These are phyloP conservation scores for Effrenium voratum DNA, from an alignment of 73 alveolate species.

Conservation along the genomic window DNA sequence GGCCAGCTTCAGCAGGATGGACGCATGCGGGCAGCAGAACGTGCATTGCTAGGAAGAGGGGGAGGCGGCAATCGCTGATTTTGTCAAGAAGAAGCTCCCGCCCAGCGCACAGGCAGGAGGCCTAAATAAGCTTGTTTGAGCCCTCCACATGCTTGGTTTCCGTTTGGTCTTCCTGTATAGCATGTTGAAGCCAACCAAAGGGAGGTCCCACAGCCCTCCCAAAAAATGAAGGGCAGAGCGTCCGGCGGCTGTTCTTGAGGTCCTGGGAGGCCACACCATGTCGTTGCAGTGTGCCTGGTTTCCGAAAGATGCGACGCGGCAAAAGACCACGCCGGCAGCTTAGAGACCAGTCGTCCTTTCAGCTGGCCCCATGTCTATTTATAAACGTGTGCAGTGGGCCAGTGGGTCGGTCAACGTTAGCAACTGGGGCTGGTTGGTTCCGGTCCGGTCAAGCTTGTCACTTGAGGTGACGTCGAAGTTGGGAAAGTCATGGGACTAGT, in stretches of 20 bases:
- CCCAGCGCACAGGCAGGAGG: conserved; percentile 23
- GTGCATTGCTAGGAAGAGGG: background rate
- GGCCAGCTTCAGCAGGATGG: background rate
- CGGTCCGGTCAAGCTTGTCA: background rate
- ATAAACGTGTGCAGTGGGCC: no score
- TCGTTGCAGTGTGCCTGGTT: conserved; percentile 62
- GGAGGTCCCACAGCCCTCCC: no score
- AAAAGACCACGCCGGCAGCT: conserved; percentile 1
- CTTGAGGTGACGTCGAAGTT: background rate
- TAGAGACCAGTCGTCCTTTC: background rate
- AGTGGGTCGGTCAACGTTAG: no score
- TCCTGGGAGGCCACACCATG: conserved; percentile 52
- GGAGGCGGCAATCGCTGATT: conserved; percentile 19
- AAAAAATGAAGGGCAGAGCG: no score
- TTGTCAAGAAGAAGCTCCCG: conserved; percentile 27
- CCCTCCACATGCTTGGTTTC: no score
- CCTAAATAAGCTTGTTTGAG: no score
- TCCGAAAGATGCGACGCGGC: background rate
- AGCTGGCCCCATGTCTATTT: background rate
- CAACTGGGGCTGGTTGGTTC: background rate
- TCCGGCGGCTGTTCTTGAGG: no score
- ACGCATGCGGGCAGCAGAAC: background rate
- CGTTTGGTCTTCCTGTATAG: no score
- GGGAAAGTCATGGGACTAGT: background rate
- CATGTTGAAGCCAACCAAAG: no score